phyloP scores from a whole-genome alignment of 2,329 filamentous ascomycete species.

The Botrytis squamosa region DNA sequence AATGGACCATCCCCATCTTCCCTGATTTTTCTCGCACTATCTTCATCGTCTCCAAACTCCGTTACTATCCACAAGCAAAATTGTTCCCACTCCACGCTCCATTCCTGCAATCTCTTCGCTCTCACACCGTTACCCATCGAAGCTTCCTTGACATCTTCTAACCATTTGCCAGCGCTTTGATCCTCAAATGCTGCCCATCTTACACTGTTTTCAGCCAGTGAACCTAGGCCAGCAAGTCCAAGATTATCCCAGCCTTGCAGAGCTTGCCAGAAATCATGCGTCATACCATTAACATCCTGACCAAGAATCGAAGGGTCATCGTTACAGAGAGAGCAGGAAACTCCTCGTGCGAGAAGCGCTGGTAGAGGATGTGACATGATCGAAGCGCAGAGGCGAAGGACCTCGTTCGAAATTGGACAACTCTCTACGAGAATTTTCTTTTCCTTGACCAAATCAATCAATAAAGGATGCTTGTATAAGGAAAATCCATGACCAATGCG shows the following conservation, averaged over 20 bases:
- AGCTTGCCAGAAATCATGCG: slow-evolving; percentile 92
- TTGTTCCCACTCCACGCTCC: slow-evolving; percentile 79
- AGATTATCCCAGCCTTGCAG: slow-evolving; percentile 90
- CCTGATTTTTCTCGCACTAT: slow-evolving; percentile 28
- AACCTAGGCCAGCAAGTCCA: slow-evolving; percentile 80
- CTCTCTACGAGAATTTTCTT: slow-evolving; percentile 85
- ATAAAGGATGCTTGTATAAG: slow-evolving; percentile 85
- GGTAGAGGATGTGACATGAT: slow-evolving; percentile 79
- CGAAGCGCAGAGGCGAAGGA: slow-evolving; percentile 73
- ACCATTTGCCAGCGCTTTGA: slow-evolving; percentile 68
- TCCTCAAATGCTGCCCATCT: slow-evolving; percentile 89
- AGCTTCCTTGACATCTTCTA: slow-evolving; percentile 69
- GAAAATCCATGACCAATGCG: slow-evolving; percentile 89
- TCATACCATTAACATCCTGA: slow-evolving; percentile 77
- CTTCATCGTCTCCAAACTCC: slow-evolving; percentile 59
- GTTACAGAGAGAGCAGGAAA: slow-evolving; percentile 81
- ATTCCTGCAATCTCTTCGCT: slow-evolving; percentile 71
- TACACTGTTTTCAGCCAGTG: slow-evolving; percentile 88
- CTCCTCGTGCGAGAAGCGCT: slow-evolving; percentile 78
- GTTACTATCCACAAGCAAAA: slow-evolving; percentile 89
- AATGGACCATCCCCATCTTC: slow-evolving; percentile 26
- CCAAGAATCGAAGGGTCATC: slow-evolving; percentile 89
- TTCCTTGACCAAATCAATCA: slow-evolving; percentile 85
- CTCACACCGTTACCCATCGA: slow-evolving; percentile 69
- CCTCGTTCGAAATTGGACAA: slow-evolving; percentile 89